Conservation (phyloP, 352 stramenopile genomes). For the Phytophthora quininea region DNA sequence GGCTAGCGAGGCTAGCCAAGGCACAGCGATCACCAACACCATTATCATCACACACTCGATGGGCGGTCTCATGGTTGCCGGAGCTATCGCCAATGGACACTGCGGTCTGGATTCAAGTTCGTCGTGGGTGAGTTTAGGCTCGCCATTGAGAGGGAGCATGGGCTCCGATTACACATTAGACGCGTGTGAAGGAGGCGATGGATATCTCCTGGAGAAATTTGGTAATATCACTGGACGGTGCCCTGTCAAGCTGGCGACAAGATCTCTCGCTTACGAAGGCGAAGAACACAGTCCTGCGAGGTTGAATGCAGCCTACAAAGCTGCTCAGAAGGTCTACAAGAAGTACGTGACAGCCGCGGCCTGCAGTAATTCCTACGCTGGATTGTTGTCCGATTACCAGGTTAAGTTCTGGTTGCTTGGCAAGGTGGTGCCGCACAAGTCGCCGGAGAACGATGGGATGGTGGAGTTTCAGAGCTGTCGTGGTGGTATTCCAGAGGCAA, state of each 20-base stretch:
- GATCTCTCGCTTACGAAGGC: constrained; percentile 34
- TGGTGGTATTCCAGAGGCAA: constrained; percentile 34
- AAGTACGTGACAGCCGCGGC: constrained; percentile 35
- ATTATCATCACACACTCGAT: constrained; percentile 33
- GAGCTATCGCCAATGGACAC: constrained; percentile 21
- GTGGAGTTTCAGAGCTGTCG: constrained; percentile 48
- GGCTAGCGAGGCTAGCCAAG: constrained; percentile 22
- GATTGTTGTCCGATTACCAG: constrained; percentile 37
- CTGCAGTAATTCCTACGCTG: constrained; percentile 35
- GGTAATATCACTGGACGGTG: constrained; percentile 18
- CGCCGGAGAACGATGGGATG: constrained; percentile 28
- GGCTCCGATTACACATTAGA: constrained; percentile 21
- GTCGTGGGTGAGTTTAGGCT: constrained; percentile 36
- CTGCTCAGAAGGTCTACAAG: constrained; percentile 27
- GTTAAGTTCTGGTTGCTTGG: constrained; percentile 25
- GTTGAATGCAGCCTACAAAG: constrained; percentile 21
- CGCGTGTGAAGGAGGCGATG: constrained; percentile 13
- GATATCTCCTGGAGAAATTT: constrained; percentile 12
- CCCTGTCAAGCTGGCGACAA: constrained; percentile 11
- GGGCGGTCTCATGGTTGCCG: constrained; percentile 27
- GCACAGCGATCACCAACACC: constrained; percentile 15
- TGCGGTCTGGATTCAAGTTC: constrained; percentile 26
- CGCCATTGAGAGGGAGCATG: constrained; percentile 33
- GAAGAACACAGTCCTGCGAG: constrained; percentile 15
- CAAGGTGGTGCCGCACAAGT: constrained; percentile 31